Evolutionary conservation across 495 filamentous ascomycete genomes (phyloP).

Genomic region (Trichoderma reesei): DNA sequence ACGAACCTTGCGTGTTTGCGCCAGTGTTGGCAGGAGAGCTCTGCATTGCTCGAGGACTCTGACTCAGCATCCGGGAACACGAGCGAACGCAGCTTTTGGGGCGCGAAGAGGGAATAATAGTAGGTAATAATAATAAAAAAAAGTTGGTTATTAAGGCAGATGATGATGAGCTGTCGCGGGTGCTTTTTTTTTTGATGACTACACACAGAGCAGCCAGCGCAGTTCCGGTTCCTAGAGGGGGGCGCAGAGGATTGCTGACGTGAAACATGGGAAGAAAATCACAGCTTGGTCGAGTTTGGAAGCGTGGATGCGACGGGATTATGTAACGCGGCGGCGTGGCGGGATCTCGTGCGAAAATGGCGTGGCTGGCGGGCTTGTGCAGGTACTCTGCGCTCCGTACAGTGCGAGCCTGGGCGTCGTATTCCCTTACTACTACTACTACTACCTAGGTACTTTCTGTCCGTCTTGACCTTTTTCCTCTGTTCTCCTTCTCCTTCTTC

Average conservation of each 20-base stretch:
- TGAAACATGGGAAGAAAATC: conserved; percentile 7
- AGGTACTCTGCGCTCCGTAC: not conserved
- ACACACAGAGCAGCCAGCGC: too few relatives aligned
- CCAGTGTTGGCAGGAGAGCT: conserved; percentile 8
- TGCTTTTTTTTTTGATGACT: conserved; percentile 7
- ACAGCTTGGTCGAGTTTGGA: not conserved
- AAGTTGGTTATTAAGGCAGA: too few relatives aligned
- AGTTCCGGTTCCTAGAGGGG: too few relatives aligned
- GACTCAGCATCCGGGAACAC: conserved; percentile 8
- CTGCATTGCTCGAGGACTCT: conserved; percentile 7
- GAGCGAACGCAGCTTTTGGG: not conserved
- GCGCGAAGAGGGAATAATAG: not conserved
- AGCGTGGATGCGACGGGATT: conserved; percentile 6
- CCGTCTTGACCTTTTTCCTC: not conserved
- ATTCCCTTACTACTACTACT: not conserved
- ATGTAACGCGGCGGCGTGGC: conserved; percentile 8
- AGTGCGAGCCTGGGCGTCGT: not conserved
- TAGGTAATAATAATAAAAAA: too few relatives aligned
- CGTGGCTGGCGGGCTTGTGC: not conserved
- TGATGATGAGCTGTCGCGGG: not conserved
- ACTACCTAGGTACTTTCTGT: not conserved
- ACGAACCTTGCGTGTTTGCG: conserved; percentile 4
- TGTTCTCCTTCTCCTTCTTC: not conserved
- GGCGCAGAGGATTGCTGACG: not conserved
- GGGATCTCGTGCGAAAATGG: not conserved